Conservation (phyloP, 768 basidiomycete genomes). For the Lyophyllum atratum region DNA sequence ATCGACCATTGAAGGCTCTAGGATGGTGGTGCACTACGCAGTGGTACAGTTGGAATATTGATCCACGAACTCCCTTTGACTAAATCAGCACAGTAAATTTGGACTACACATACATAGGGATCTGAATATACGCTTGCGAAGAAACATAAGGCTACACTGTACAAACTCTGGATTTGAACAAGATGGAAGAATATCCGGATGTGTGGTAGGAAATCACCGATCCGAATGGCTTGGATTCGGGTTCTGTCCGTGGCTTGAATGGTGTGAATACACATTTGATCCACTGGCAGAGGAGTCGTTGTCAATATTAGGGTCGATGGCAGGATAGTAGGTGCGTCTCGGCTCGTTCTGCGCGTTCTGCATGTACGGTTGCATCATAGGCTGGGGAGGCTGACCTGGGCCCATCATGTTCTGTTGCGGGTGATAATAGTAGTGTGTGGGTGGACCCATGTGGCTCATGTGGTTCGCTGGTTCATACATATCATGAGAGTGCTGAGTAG, state of each 20-base stretch:
- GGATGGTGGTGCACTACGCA: too few relatives aligned
- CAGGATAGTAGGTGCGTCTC: conserved; percentile 33
- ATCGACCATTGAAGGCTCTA: too few relatives aligned
- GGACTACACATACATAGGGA: conserved; percentile 9
- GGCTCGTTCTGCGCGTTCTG: conserved; percentile 16
- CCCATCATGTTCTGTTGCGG: conserved; percentile 21
- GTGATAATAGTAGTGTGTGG: conserved; percentile 18
- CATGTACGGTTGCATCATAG: conserved; percentile 20
- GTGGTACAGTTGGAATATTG: too few relatives aligned
- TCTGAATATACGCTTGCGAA: not conserved
- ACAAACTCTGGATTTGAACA: conserved; percentile 7
- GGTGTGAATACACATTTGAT: conserved; percentile 2
- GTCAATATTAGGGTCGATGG: conserved; percentile 38
- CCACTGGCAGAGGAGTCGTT: conserved; percentile 12
- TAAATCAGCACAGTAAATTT: not conserved
- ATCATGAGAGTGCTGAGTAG: conserved; percentile 18
- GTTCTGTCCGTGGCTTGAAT: not conserved
- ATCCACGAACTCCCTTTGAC: not conserved
- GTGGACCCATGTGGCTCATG: conserved; percentile 13
- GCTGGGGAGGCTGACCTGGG: conserved; percentile 22
- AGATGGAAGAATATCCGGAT: not conserved
- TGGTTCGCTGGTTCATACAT: conserved; percentile 14
- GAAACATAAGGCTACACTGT: conserved; percentile 12
- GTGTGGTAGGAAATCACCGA: conserved; percentile 4
- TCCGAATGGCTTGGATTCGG: conserved; percentile 1